These are phyloP conservation scores for Lipomyces yamadae DNA, from an alignment of 805 yeast genomes.

Conservation along the genomic window DNA sequence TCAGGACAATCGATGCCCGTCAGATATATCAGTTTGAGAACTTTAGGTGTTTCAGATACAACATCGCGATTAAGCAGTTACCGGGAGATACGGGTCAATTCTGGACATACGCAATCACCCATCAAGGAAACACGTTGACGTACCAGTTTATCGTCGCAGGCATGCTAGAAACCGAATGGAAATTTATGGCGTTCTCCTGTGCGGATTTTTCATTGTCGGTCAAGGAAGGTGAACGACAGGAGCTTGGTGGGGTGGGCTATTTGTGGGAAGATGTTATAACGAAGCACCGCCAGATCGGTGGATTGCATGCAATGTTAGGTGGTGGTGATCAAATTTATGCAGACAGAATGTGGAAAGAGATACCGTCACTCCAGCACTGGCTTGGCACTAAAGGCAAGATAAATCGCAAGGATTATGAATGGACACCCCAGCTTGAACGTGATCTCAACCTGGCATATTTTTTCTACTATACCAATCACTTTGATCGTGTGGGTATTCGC, in stretches of 20 bases:
- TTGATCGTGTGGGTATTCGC: conserved; percentile 80
- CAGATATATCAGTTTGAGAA: conserved; percentile 24
- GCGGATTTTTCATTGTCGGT: conserved; percentile 37
- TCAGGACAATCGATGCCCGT: conserved; percentile 19
- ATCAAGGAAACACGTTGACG: conserved; percentile 28
- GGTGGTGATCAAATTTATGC: conserved; percentile 97
- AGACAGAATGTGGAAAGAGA: conserved; percentile 72
- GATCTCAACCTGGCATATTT: conserved; percentile 73
- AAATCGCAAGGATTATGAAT: conserved; percentile 51
- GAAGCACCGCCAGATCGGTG: conserved; percentile 61
- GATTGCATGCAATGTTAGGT: conserved; percentile 92
- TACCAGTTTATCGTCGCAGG: conserved; percentile 36
- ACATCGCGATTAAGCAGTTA: conserved; percentile 17
- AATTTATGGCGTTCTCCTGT: conserved; percentile 37
- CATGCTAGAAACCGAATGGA: conserved; percentile 27
- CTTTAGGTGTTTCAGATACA: conserved; percentile 28
- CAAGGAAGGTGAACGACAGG: conserved; percentile 34
- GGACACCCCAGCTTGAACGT: conserved; percentile 54
- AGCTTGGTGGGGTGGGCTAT: conserved; percentile 65
- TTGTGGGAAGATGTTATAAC: conserved; percentile 85
- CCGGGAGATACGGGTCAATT: conserved; percentile 16
- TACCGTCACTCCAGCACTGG: conserved; percentile 62
- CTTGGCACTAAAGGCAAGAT: conserved; percentile 56
- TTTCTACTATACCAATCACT: conserved; percentile 81
- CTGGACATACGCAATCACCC: conserved; percentile 36